phyloP scores from a whole-genome alignment of 331 rosid species.

The Malus hybrid region DNA sequence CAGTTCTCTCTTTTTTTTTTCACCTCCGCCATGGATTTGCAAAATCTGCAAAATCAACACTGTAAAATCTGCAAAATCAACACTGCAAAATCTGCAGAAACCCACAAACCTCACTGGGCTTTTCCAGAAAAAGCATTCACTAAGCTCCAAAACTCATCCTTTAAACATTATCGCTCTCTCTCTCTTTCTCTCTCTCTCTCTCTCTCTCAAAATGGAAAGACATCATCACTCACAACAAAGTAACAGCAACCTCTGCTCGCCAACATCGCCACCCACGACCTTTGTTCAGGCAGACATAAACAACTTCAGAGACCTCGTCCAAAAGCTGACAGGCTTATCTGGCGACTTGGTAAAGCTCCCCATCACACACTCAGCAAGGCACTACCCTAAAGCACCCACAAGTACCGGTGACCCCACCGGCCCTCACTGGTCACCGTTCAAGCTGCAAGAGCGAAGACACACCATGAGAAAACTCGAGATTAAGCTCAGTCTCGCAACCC shows the following conservation, averaged over 20 bases:
- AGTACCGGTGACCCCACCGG: constrained; percentile 12
- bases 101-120: too few relatives aligned
- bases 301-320: constrained; percentile 39
- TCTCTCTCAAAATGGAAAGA: constrained; percentile 16
- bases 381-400: constrained; percentile 2
- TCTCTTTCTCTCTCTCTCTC: neutral
- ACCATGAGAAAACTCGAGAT: constrained; percentile 38
- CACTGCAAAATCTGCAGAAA: too few relatives aligned
- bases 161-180: neutral
- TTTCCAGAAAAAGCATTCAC: too few relatives aligned
- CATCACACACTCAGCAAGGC: constrained; percentile 21
- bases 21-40: too few relatives aligned
- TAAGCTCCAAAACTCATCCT: too few relatives aligned
- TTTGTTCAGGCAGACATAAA: constrained; percentile 43
- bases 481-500: constrained; percentile 28
- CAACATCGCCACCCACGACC: constrained; percentile 38
- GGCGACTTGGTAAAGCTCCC: constrained; percentile 30
- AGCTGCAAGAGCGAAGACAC: constrained; percentile 41
- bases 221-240: neutral
- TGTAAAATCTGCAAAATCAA: too few relatives aligned
- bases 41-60: too few relatives aligned
- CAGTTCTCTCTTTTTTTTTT: too few relatives aligned
- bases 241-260: constrained; percentile 3
- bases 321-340: constrained; percentile 40
- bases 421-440: constrained; percentile 39